Evolutionary conservation across 805 yeast genomes (phyloP), one percentile per base, ranked within the genome.

Genomic region (Wickerhamiella shivajii): DNA sequence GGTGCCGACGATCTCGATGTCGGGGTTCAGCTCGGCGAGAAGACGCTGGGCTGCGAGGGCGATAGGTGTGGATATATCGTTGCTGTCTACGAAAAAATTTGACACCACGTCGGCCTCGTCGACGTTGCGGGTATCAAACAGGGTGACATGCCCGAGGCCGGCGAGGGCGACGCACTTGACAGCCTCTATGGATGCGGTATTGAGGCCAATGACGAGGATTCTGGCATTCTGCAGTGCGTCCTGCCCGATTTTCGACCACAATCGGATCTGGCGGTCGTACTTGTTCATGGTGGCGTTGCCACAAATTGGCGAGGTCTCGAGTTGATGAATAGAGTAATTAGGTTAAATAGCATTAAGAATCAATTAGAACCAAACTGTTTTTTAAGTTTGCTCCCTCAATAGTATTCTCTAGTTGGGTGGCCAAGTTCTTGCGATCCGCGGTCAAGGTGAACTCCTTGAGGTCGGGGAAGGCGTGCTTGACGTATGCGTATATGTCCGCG

Each of bases 211-310:
- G 3, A 83, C 52, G 36, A 84, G 68, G 3, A 84, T 61, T 35
- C 66, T 71, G 0, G 85, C 60, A 2, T 49, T 45, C 20, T 68
- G 68, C n/a, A 87, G 59, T 5, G 62, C 59, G 3, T 51, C 38
- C 48, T 87, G 98, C 3, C 96, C 98, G 7, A 64, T 52, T 0
- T 66, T 46, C 2, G 79, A 83, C 97, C 97, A 87, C n/a, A 87
- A 57, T 24, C 96, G 66, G 38, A 87, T 57, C 51, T 87, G 97
- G 25, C 98, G 65, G 53, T 85, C 95, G 50, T 80, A 84, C 26
- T 39, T 16, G 12, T 42, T 18, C 23, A 24, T 30, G 23, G 14
- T 21, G 3, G 30, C 25, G n/a, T n/a, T n/a, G n/a, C n/a, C n/a
- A n/a, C n/a, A n/a, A n/a, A n/a, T 27, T 14, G 8, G 6, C 22